Evolutionary conservation across 345 rosid genomes (phyloP).

Genomic region (Linum usitatissimum): DNA sequence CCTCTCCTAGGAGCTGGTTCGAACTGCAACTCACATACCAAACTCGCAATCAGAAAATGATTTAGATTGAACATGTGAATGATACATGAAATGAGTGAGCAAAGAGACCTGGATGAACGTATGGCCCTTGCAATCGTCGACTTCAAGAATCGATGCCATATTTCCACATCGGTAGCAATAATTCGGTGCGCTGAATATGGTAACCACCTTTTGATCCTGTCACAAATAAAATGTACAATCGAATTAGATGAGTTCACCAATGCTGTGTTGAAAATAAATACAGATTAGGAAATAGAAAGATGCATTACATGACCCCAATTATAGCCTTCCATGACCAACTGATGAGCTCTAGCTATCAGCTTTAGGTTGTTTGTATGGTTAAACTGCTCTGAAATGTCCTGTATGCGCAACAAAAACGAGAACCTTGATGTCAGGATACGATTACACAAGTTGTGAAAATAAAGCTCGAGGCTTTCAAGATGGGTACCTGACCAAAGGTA

Average conservation of each 20-base stretch:
- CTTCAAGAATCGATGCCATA: slow-evolving; percentile 2
- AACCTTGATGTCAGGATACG: background rate
- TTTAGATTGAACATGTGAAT: background rate
- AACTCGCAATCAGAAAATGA: background rate
- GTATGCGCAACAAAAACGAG: slow-evolving; percentile 8
- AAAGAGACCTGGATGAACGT: slow-evolving; percentile 4
- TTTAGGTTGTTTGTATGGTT: slow-evolving; percentile 80
- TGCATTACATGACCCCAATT: slow-evolving; percentile 89
- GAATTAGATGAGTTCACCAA: background rate
- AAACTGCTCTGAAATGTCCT: slow-evolving; percentile 97
- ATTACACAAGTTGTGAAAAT: background rate
- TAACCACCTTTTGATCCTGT: slow-evolving; percentile 6
- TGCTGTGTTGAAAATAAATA: background rate
- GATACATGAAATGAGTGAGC: background rate
- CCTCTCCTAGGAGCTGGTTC: slow-evolving; percentile 7
- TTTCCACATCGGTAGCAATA: slow-evolving; percentile 5
- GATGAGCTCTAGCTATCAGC: slow-evolving; percentile 92
- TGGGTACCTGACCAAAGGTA: slow-evolving; percentile 79
- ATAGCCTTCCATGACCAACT: slow-evolving; percentile 92
- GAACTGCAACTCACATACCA: background rate
- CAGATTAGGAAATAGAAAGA: background rate
- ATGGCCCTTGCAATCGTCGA: slow-evolving; percentile 1
- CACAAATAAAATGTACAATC: background rate
- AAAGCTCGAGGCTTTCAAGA: background rate
- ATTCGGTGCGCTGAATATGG: slow-evolving; percentile 5